Conservation (phyloP, 1,139 yeast genomes). For the Geotrichum citri-aurantii region DNA sequence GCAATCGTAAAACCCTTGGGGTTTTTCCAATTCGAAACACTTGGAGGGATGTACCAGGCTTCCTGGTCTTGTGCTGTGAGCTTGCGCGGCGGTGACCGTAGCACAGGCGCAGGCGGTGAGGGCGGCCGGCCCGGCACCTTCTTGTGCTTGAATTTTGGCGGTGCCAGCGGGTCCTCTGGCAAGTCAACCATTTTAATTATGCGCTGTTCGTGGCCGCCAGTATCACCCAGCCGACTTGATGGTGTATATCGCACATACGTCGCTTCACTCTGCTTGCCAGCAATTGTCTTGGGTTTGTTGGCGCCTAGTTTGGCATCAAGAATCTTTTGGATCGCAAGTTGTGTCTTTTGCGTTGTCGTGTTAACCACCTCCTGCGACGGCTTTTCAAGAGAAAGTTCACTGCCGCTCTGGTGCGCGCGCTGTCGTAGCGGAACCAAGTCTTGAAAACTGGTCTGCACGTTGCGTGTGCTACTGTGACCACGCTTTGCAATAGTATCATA, state of each 20-base stretch:
- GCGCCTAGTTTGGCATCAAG: conserved; percentile 37
- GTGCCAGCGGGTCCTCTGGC: conserved; percentile 80
- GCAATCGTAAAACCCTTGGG: conserved; percentile 85
- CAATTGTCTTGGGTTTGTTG: conserved; percentile 30
- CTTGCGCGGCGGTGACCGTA: conserved; percentile 47
- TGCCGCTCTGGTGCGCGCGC: conserved; percentile 34
- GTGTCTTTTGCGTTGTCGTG: conserved; percentile 43
- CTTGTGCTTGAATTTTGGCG: conserved; percentile 68
- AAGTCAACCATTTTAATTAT: conserved; percentile 53
- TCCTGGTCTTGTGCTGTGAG: conserved; percentile 72
- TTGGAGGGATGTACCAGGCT: conserved; percentile 86
- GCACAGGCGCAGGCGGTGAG: conserved; percentile 57
- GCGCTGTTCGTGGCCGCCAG: conserved; percentile 35
- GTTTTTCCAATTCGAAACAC: conserved; percentile 94
- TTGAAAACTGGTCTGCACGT: conserved; percentile 38
- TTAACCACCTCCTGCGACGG: conserved; percentile 43
- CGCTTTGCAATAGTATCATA: conserved; percentile 36
- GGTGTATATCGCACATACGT: conserved; percentile 49
- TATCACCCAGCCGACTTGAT: conserved; percentile 36
- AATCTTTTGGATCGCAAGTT: conserved; percentile 44
- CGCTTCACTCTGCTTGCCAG: conserved; percentile 29
- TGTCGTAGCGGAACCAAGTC: conserved; percentile 48
- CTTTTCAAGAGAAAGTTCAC: conserved; percentile 31
- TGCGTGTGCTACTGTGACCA: conserved; percentile 33
- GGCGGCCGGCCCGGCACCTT: conserved; percentile 68